Evolutionary conservation across 2,329 filamentous ascomycete species (phyloP), one percentile per base, ranked within the genome.

Genomic region (Pseudogymnoascus sp.): DNA sequence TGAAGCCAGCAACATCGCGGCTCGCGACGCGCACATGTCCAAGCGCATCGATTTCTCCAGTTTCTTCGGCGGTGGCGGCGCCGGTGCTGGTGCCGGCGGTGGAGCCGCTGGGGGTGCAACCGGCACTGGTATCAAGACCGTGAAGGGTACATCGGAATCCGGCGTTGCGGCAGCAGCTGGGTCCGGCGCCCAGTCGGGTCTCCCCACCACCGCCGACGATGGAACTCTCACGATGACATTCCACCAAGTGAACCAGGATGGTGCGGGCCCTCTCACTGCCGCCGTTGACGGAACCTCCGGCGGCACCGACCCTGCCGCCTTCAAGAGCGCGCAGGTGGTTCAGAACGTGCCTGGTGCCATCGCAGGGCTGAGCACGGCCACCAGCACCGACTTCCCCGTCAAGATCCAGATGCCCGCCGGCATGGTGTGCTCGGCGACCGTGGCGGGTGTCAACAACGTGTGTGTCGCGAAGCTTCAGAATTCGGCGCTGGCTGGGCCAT

Each of bases 11-110:
- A 79, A 79, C n/a, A 73, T 77, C n/a, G 78, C 79, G 34, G 87
- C 91, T n/a, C 84, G 93, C 28, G 80, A 88, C 62, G 85, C 97
- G 10, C 88, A 95, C 72, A 82, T 91, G 71, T 83, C 81, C 69
- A 87, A 93, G 76, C 34, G 64, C 69, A 45, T 67, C 74, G 69
- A 65, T 69, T 62, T 62, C 65, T 54, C 69, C 67, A 28, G 45
- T 16, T 34, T 60, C 31, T 23, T 61, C 23, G 72, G 72, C 21
- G 69, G 69, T 45, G 69, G 72, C 19, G 73, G 73, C 60, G 69
- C 74, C 23, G 23, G 23, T n/a, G 45, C 69, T 31, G 8, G 28
- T 8, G 28, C 28, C 45, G 71, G 71, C 43, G 71, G 72, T 62
- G 81, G 81, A 48, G 75, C 75, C 60, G 68, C 77, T 31, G 71